Evolutionary conservation across 1,284 basidiomycete species (phyloP).

Genomic region (Athelia sp.): DNA sequence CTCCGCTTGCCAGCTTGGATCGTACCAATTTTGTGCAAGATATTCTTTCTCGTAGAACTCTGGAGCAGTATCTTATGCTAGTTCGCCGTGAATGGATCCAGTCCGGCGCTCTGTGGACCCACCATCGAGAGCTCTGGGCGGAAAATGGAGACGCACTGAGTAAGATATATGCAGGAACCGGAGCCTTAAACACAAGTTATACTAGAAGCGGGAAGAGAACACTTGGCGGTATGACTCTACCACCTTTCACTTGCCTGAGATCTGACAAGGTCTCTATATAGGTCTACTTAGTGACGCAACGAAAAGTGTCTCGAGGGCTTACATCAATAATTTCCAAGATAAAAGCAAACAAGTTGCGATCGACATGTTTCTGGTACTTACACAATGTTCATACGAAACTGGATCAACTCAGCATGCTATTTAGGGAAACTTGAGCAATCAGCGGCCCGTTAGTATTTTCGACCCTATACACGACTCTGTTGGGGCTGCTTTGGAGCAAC

Average conservation of each 20-base stretch:
- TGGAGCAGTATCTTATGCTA: constrained; percentile 71
- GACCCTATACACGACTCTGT: constrained; percentile 93
- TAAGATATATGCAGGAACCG: constrained; percentile 95
- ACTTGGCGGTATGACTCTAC: constrained; percentile 54
- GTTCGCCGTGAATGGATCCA: constrained; percentile 74
- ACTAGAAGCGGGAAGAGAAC: constrained; percentile 94
- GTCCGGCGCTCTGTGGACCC: constrained; percentile 70
- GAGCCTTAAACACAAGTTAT: constrained; percentile 93
- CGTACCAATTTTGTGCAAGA: constrained; percentile 99
- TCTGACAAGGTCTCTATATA: constrained; percentile 13
- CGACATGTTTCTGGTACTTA: constrained; percentile 82
- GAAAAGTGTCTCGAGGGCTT: constrained; percentile 92
- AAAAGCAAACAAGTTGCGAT: constrained; percentile 93
- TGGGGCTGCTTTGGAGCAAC: constrained; percentile 60
- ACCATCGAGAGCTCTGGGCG: constrained; percentile 94
- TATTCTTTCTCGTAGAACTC: constrained; percentile 73
- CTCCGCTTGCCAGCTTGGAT: constrained; percentile 61
- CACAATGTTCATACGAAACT: constrained; percentile 49
- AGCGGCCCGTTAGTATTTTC: constrained; percentile 86
- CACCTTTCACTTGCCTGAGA: not conserved
- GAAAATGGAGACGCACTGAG: constrained; percentile 92
- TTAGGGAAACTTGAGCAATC: constrained; percentile 70
- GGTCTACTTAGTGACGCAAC: constrained; percentile 94
- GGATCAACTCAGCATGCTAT: not conserved
- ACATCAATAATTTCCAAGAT: constrained; percentile 98